phyloP scores from a whole-genome alignment of 2,329 filamentous ascomycete genomes.

The Alternaria viburni region DNA sequence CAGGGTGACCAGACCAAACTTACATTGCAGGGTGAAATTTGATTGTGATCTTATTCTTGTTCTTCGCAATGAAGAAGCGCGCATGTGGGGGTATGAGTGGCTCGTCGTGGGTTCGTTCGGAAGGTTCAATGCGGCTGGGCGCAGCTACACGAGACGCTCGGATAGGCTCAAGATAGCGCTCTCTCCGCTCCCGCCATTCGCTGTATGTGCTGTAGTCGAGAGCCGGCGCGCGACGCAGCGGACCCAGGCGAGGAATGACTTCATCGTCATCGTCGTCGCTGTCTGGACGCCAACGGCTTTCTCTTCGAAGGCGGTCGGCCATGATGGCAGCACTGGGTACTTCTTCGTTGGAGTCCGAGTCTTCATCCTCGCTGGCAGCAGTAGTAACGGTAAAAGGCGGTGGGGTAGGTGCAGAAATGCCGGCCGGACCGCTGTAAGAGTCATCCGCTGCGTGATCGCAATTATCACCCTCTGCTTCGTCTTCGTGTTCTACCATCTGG shows the following conservation, averaged over 20 bases:
- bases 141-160: slow-evolving; percentile 37
- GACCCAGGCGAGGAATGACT: slow-evolving; percentile 26
- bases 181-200: slow-evolving; percentile 35
- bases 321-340: slow-evolving; percentile 47
- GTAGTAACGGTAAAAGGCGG: slow-evolving; percentile 51
- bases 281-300: slow-evolving; percentile 45
- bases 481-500: slow-evolving; percentile 25
- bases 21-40: slow-evolving; percentile 80
- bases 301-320: slow-evolving; percentile 48
- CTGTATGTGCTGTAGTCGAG: slow-evolving; percentile 34
- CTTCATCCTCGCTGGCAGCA: slow-evolving; percentile 40
- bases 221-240: slow-evolving; percentile 30
- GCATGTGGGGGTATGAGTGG: slow-evolving; percentile 73
- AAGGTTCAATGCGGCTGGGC: slow-evolving; percentile 45
- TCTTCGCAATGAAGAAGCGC: slow-evolving; percentile 80
- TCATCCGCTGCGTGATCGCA: slow-evolving; percentile 40
- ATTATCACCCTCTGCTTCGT: slow-evolving; percentile 33
- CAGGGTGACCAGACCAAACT: slow-evolving; percentile 30
- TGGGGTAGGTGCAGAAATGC: slow-evolving; percentile 45
- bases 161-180: slow-evolving; percentile 32
- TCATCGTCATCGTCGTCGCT: slow-evolving; percentile 50
- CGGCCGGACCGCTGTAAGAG: slow-evolving; percentile 25
- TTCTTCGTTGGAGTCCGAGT: slow-evolving; percentile 46
- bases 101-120: slow-evolving; percentile 22
- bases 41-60: slow-evolving; percentile 85